phyloP scores from a whole-genome alignment of 2,329 filamentous ascomycete species.

The Beauveria sp. region DNA sequence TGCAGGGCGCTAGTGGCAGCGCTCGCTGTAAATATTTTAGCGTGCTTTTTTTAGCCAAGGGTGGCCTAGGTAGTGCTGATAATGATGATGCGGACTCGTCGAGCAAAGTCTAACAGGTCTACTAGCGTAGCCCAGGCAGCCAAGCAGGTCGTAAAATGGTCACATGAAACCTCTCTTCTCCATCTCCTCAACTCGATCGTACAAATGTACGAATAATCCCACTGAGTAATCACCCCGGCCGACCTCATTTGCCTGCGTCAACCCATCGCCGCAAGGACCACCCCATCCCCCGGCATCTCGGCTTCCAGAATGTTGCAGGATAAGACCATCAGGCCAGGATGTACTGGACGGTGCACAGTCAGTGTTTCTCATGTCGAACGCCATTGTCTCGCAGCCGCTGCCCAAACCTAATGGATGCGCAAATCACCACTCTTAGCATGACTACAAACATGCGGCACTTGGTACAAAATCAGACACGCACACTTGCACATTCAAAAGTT shows the following conservation, averaged over 20 bases:
- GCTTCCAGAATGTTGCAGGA: constrained; percentile 1
- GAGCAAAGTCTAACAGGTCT: no score
- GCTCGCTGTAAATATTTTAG: background rate
- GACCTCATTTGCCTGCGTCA: background rate
- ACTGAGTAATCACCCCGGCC: background rate
- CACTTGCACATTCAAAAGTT: background rate
- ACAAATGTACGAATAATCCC: no score
- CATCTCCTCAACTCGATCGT: no score
- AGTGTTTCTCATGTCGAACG: background rate
- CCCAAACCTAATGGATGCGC: background rate
- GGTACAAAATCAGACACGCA: no score
- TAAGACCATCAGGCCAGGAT: background rate
- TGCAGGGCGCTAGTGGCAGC: constrained; percentile 1
- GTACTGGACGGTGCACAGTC: background rate
- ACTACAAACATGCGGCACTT: background rate
- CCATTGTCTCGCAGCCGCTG: background rate
- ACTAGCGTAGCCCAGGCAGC: no score
- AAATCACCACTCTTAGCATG: background rate
- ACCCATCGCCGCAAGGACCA: constrained; percentile 4
- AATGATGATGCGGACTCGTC: no score
- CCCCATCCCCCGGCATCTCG: background rate
- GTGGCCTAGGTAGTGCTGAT: no score
- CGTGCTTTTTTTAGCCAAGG: no score
- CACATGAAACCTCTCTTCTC: background rate
- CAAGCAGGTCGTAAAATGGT: background rate